Percentiles rank a stretch among this genome's conserved stretches.
Evolutionary conservation across 306 rosid genomes (phyloP).

Genomic region (Adenanthera pavonina): DNA sequence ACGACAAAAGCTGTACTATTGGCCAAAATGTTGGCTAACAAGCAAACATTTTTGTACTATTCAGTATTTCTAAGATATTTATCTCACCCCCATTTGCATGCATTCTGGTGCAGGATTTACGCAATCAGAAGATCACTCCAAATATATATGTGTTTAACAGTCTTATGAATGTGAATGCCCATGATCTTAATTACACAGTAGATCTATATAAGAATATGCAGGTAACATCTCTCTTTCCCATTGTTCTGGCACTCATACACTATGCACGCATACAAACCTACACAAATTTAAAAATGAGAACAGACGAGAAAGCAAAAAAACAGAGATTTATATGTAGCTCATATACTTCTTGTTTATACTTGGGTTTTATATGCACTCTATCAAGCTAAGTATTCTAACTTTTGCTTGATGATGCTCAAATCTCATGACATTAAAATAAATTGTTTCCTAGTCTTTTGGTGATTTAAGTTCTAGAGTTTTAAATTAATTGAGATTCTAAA

Average conservation of each 20-base stretch:
- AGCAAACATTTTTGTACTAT: not conserved
- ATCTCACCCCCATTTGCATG: conserved; percentile 31
- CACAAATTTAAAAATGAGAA: not conserved
- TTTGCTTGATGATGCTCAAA: not conserved
- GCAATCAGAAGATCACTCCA: conserved; percentile 77
- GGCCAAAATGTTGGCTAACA: conserved; percentile 11
- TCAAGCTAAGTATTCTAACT: conserved; percentile 4
- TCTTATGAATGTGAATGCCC: conserved; percentile 92
- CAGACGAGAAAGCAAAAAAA: not conserved
- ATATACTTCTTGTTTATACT: conserved; percentile 2
- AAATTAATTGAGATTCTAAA: not conserved
- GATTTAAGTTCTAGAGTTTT: not conserved
- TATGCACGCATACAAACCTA: not conserved
- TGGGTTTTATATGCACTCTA: conserved; percentile 1
- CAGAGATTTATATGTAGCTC: conserved; percentile 4
- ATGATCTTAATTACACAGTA: conserved; percentile 77
- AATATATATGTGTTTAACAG: conserved; percentile 91
- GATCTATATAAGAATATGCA: conserved; percentile 70
- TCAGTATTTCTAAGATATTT: conserved; percentile 30
- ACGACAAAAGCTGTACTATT: not conserved
- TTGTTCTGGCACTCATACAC: conserved; percentile 4
- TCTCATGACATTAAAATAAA: not conserved
- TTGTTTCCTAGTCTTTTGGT: not conserved
- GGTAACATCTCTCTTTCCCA: conserved; percentile 47
- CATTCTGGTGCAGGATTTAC: conserved; percentile 73